phyloP scores from a whole-genome alignment of 495 filamentous ascomycete genomes.

The Apiosordaria backusii region DNA sequence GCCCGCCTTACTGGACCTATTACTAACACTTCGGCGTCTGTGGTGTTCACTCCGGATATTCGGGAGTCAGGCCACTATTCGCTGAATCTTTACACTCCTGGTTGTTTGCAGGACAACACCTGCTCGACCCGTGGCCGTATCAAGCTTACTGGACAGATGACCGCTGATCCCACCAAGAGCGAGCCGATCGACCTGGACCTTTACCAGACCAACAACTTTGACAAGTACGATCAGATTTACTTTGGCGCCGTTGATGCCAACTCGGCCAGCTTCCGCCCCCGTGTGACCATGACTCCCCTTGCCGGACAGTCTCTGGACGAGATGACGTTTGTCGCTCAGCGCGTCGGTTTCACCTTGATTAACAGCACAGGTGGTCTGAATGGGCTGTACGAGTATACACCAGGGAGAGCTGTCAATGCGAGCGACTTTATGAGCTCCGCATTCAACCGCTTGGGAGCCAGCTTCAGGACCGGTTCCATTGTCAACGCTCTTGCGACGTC shows the following conservation, averaged over 20 bases:
- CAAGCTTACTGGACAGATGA: conserved; percentile 71
- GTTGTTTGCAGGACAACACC: conserved; percentile 74
- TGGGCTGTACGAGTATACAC: conserved; percentile 87
- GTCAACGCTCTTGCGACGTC: conserved; percentile 60
- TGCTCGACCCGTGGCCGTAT: conserved; percentile 73
- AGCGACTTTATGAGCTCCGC: conserved; percentile 65
- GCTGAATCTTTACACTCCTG: conserved; percentile 85
- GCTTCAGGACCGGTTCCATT: conserved; percentile 59
- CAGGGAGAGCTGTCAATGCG: conserved; percentile 54
- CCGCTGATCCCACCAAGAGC: conserved; percentile 44
- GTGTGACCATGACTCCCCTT: conserved; percentile 71
- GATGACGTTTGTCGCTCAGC: conserved; percentile 79
- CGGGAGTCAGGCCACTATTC: conserved; percentile 86
- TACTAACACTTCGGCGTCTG: conserved; percentile 55
- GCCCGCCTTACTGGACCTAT: conserved; percentile 54
- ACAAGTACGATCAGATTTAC: conserved; percentile 93
- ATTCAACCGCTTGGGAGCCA: conserved; percentile 68
- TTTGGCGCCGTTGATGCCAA: conserved; percentile 76
- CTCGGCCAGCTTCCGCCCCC: conserved; percentile 70
- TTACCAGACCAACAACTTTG: conserved; percentile 86
- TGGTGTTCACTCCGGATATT: conserved; percentile 82
- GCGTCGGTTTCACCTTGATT: conserved; percentile 71
- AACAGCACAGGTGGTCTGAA: conserved; percentile 72
- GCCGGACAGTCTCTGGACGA: conserved; percentile 57
- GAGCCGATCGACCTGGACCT: conserved; percentile 50